Evolutionary conservation across 2,329 filamentous ascomycete genomes (phyloP).

Genomic region (Arthrinium puccinioides): DNA sequence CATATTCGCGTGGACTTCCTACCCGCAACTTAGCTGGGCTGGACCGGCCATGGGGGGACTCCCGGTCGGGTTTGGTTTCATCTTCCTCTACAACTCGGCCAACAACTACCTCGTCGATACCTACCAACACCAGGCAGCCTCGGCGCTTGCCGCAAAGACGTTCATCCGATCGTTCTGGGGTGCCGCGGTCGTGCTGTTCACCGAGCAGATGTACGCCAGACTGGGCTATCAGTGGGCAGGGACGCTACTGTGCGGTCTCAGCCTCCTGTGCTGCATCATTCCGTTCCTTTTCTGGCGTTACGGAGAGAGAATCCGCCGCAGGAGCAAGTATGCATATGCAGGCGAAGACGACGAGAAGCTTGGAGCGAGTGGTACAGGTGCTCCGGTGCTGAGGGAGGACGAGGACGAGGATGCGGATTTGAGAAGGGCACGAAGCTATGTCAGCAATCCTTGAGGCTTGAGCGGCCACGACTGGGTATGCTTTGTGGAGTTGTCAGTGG

Average conservation of each 20-base stretch:
- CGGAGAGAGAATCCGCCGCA: conserved; percentile 61
- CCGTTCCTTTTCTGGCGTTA: conserved; percentile 77
- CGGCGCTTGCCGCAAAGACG: conserved; percentile 74
- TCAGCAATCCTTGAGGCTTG: conserved; percentile 33
- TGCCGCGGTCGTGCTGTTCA: conserved; percentile 70
- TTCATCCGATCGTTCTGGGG: conserved; percentile 77
- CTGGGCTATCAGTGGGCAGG: conserved; percentile 73
- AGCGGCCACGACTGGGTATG: no score
- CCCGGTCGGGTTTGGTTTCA: conserved; percentile 72
- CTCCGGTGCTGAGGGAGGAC: conserved; percentile 21
- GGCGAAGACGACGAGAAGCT: conserved; percentile 38
- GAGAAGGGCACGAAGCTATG: conserved; percentile 36
- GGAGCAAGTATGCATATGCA: conserved; percentile 68
- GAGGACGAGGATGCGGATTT: conserved; percentile 30
- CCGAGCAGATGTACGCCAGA: conserved; percentile 69
- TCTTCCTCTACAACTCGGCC: conserved; percentile 74
- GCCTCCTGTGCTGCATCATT: conserved; percentile 71
- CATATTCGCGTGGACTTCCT: conserved; percentile 58
- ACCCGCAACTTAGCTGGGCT: conserved; percentile 57
- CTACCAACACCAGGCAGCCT: conserved; percentile 67
- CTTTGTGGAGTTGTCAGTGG: no score
- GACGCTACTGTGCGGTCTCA: conserved; percentile 64
- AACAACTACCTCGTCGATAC: conserved; percentile 66
- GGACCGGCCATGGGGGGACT: conserved; percentile 66
- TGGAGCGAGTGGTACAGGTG: conserved; percentile 21